Percentiles rank a stretch among this genome's conserved stretches.
phyloP scores from a whole-genome alignment of 139 green algal genomes.

The Volvox africanus region DNA sequence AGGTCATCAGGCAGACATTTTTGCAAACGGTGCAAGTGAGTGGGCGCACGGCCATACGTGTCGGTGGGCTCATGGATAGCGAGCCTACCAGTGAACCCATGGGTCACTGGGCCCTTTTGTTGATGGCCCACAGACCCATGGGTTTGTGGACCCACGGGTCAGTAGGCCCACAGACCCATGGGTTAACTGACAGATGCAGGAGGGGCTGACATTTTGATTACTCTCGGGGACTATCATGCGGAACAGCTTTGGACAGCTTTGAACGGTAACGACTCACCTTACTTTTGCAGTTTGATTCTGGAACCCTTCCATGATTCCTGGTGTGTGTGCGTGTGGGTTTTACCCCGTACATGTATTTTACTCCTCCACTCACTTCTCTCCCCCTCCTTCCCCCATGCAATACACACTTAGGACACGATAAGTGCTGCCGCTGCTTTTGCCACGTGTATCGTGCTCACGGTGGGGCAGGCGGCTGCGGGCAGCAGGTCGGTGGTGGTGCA shows the following conservation, averaged over 20 bases:
- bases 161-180: background rate
- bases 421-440: background rate
- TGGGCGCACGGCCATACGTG: no score
- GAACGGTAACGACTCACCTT: no score
- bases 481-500: background rate
- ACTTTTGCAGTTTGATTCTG: background rate
- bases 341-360: background rate
- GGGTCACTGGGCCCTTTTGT: background rate
- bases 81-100: background rate
- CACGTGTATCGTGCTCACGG: background rate
- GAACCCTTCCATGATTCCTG: background rate
- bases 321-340: background rate
- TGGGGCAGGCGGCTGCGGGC: background rate
- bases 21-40: background rate
- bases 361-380: background rate
- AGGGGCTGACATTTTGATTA: no score
- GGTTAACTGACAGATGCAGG: background rate
- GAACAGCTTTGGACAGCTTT: no score
- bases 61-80: background rate
- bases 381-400: background rate
- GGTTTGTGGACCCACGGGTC: background rate
- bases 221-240: no score
- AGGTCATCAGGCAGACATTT: background rate
- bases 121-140: background rate
- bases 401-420: background rate